Evolutionary conservation across 768 basidiomycete genomes (phyloP).

Genomic region (Tulasnella calospora): DNA sequence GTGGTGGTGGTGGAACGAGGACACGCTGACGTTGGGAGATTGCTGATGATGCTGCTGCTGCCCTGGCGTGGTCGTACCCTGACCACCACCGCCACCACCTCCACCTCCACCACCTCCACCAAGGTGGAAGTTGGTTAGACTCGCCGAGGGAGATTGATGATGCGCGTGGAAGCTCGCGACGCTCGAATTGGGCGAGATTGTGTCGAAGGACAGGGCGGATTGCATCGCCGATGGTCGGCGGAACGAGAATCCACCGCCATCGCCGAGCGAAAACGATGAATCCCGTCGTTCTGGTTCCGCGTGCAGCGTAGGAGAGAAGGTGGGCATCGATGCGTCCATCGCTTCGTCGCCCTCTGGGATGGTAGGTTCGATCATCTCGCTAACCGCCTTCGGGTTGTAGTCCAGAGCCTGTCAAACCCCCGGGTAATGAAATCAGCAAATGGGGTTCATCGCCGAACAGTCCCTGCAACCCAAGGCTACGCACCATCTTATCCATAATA

Average conservation of each 20-base stretch:
- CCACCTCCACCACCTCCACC: not conserved
- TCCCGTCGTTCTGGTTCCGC: slow-evolving; percentile 15
- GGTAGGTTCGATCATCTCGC: slow-evolving; percentile 25
- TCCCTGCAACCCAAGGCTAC: slow-evolving; percentile 22
- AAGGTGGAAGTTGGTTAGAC: slow-evolving; percentile 15
- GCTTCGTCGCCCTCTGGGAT: slow-evolving; percentile 19
- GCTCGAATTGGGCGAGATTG: slow-evolving; percentile 20
- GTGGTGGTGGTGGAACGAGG: slow-evolving; percentile 11
- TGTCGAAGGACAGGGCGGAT: slow-evolving; percentile 15
- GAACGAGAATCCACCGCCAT: not conserved
- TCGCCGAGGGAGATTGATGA: slow-evolving; percentile 17
- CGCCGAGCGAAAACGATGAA: slow-evolving; percentile 3
- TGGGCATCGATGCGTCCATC: slow-evolving; percentile 10
- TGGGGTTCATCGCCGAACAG: too few species aligned
- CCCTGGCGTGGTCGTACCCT: not conserved
- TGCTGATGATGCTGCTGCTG: not conserved
- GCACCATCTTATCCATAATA: slow-evolving; percentile 45
- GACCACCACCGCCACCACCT: too few species aligned
- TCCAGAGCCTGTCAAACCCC: slow-evolving; percentile 25
- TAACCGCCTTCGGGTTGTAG: slow-evolving; percentile 21
- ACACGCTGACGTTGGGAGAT: slow-evolving; percentile 18
- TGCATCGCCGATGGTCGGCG: slow-evolving; percentile 18
- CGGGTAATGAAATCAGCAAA: too few species aligned
- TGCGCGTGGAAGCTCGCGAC: slow-evolving; percentile 22
- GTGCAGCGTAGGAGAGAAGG: not conserved